Evolutionary conservation across 176 grass and related monocot genomes (phyloP).

Genomic region (Rhynchospora pubera): DNA sequence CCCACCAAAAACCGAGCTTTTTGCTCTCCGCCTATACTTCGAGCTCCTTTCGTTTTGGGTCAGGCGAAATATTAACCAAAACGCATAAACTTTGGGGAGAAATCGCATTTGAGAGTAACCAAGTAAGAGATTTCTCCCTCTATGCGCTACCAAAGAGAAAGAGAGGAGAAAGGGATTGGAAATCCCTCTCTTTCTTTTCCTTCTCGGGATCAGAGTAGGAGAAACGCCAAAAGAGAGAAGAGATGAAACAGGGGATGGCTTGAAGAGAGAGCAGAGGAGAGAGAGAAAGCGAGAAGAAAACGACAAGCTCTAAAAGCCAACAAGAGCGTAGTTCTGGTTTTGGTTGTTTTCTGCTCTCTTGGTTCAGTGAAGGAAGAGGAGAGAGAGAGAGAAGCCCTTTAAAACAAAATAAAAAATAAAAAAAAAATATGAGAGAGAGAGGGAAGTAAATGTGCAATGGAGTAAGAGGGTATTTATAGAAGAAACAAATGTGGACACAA

Average conservation of each 20-base stretch:
- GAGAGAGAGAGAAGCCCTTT: background rate
- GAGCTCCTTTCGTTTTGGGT: background rate
- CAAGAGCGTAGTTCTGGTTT: background rate
- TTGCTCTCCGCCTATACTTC: background rate
- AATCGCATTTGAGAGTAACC: slow-evolving; percentile 5
- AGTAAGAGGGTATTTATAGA: background rate
- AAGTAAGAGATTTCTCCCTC: background rate
- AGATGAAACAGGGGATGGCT: background rate
- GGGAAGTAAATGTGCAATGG: background rate
- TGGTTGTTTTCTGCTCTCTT: background rate
- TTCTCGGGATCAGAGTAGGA: slow-evolving; percentile 4
- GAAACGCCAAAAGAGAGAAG: slow-evolving; percentile 10
- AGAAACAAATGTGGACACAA: background rate
- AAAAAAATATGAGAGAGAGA: background rate
- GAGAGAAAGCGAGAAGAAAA: background rate
- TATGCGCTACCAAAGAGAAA: background rate
- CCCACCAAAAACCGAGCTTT: background rate
- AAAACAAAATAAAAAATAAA: background rate
- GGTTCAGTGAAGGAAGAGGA: background rate
- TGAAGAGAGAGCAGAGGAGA: background rate
- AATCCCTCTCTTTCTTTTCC: background rate
- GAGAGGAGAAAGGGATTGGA: background rate
- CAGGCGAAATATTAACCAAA: background rate
- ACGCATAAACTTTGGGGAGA: background rate
- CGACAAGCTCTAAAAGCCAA: slow-evolving; percentile 8